A percentile compares a stretch with the other conserved stretches of the same genome.
These are phyloP conservation scores for Fusarium palustre DNA, from an alignment of 2,329 filamentous ascomycete species.

Conservation along the genomic window DNA sequence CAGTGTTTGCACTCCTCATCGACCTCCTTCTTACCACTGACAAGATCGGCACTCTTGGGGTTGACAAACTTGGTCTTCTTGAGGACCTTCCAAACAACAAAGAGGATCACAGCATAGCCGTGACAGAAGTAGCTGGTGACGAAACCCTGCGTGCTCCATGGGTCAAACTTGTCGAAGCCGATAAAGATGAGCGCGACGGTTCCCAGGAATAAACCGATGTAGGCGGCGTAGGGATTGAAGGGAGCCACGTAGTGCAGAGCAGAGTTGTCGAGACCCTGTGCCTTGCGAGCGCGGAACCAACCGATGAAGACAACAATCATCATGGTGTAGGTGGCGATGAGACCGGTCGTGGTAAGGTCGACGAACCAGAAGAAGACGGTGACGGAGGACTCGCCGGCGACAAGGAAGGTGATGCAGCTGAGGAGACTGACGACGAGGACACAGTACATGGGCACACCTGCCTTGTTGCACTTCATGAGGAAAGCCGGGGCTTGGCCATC, in stretches of 20 bases:
- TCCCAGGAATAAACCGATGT: conserved; percentile 61
- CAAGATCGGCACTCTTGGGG: conserved; percentile 41
- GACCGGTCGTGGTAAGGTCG: conserved; percentile 65
- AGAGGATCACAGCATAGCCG: conserved; percentile 67
- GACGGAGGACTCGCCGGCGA: conserved; percentile 59
- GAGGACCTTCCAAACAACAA: conserved; percentile 55
- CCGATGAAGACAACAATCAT: conserved; percentile 58
- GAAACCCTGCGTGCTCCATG: conserved; percentile 62
- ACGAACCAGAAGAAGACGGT: conserved; percentile 65
- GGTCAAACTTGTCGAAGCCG: conserved; percentile 67
- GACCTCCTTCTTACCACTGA: conserved; percentile 72
- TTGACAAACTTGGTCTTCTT: conserved; percentile 61
- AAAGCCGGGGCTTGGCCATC: conserved; percentile 61
- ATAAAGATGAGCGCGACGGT: conserved; percentile 65
- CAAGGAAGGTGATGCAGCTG: conserved; percentile 63
- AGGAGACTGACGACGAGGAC: conserved; percentile 62
- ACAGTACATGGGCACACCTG: conserved; percentile 69
- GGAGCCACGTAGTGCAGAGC: conserved; percentile 63
- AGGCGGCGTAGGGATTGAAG: conserved; percentile 64
- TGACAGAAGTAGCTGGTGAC: conserved; percentile 66
- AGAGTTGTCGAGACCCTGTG: conserved; percentile 60
- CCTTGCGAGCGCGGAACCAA: conserved; percentile 62
- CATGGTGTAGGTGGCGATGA: conserved; percentile 67
- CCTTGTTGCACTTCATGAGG: conserved; percentile 67
- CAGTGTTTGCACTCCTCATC: conserved; percentile 64